Base-by-base conservation (phyloP, 192 early-diverging fungal species). In the Coemansia sp. region DNA sequence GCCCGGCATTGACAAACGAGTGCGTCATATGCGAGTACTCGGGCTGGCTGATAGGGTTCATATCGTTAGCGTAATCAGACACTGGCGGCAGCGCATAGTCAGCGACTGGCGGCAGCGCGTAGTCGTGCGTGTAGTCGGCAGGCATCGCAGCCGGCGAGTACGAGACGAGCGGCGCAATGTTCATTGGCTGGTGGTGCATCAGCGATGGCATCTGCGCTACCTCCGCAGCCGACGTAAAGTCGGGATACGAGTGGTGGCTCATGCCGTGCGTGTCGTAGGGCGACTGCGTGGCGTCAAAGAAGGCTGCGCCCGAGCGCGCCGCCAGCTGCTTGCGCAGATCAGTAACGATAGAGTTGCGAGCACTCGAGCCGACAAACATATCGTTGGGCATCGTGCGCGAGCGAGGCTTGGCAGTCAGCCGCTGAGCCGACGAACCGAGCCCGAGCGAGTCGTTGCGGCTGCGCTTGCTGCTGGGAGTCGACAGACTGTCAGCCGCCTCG, bases 251-350 rank as follows among this genome's bases (percentile, higher is more conserved):
- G 25, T 64, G 68, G 46, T 73, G 70, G 6, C 51, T 23, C 61
- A 68, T 42, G 25, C 70, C 51, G 10, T 45, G 71, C 10, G 68
- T 62, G 23, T 78, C 76, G 27, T 72, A 69, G n/a, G 75, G 63
- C 42, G 76, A 44, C 19, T 55, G 27, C 53, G 55, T 17, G 17
- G 55, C 29, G 64, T 73, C 72, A 15, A 73, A 23, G 34, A 77
- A 72, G 5, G 72, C 62, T 5, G 59, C 51, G 59, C 64, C 60
- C 37, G 51, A 66, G 36, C 72, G 72, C 2, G 72, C 76, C 8
- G 76, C 77, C 37, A 79, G 44, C 53, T 79, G 77, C 68, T 74
- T 74, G 64, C 77, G 72, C 64, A 79, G 57, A 42, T 79, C 77
- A 1, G 77, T 51, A 27, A 48, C 48, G 37, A 70, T 70, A 62